Base-by-base conservation (phyloP, 306 rosid species). In the Rubus idaeus region DNA sequence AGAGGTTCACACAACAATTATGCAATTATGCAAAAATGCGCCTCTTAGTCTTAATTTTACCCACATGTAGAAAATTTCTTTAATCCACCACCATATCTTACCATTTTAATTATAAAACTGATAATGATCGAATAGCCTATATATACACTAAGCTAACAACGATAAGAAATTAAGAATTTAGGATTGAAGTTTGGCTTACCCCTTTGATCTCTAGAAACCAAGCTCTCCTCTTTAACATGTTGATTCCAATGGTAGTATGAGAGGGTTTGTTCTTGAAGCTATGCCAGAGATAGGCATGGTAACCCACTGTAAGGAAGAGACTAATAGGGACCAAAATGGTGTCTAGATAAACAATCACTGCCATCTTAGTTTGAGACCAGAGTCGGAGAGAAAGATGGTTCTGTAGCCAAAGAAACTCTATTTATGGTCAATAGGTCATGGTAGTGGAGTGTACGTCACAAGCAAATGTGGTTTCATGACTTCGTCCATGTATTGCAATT, bases 221-320 rank as follows among this genome's bases (percentile, higher is more conserved):
- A 23, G 93, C 52, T 44, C 82, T 83, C 49, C 97, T 88, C 37
- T 60, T 85, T 1, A 70, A 30, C 78, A 81, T 74, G 55, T 87
- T 51, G 83, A 86, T 42, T 51, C 98, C 98, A 71, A 76, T 82
- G 70, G 88, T 83, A 64, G 97, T 87, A 14, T 11, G 58, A 42
- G 84, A 84, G 71, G 97, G 96, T 47, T 83, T 88, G 85, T 79
- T 86, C 84, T 86, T 94, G 82, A 90, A 80, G 77, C 30, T 57
- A 68, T 84, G 83, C 84, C 89, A 91, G 10, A 94, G 93, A 84
- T 86, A 89, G 44, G 62, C 85, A 83, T 94, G 97, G 83, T 94
- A 91, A 40, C 87, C 90, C 4, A 85, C 68, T 11, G 87, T 83
- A 10, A 90, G 73, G 68, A 90, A 84, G 46, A 94, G 52, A 68